A percentile compares a stretch with the other conserved stretches of the same genome.
Conservation (phyloP, 2,329 filamentous ascomycete species). For the Xylariaceae sp. region DNA sequence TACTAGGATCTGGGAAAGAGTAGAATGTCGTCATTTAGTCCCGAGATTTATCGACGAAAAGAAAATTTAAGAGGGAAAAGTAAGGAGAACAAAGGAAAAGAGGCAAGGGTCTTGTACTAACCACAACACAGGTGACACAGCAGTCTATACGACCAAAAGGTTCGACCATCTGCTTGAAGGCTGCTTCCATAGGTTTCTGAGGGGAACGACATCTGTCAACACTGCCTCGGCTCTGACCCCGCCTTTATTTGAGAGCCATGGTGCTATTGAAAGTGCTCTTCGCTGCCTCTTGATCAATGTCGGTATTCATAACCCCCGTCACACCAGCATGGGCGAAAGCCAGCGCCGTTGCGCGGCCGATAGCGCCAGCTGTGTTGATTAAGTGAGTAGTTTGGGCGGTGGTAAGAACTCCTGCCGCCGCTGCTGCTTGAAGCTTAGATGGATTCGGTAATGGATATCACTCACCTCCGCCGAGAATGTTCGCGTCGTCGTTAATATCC, state of each 20-base stretch:
- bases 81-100: not conserved
- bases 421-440: no score
- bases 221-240: constrained; percentile 17
- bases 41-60: no score
- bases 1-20: not conserved
- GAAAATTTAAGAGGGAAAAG: no score
- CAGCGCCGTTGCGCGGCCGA: constrained; percentile 13
- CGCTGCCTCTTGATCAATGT: constrained; percentile 17
- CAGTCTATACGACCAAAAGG: constrained; percentile 24
- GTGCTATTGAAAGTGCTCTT: constrained; percentile 7
- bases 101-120: constrained; percentile 6
- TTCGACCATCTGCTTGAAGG: constrained; percentile 8
- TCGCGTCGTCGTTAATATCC: constrained; percentile 9
- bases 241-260: constrained; percentile 8
- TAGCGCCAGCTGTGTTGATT: constrained; percentile 7
- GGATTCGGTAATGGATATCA: no score
- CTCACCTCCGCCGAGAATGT: constrained; percentile 10
- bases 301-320: constrained; percentile 16
- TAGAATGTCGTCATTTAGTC: not conserved
- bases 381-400: not conserved
- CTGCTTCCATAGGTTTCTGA: constrained; percentile 14
- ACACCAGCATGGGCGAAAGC: constrained; percentile 17
- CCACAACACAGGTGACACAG: constrained; percentile 18
- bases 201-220: constrained; percentile 9
- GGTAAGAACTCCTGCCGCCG: no score